Conservation (phyloP, 768 basidiomycete genomes). For the Mrakia gelida region DNA sequence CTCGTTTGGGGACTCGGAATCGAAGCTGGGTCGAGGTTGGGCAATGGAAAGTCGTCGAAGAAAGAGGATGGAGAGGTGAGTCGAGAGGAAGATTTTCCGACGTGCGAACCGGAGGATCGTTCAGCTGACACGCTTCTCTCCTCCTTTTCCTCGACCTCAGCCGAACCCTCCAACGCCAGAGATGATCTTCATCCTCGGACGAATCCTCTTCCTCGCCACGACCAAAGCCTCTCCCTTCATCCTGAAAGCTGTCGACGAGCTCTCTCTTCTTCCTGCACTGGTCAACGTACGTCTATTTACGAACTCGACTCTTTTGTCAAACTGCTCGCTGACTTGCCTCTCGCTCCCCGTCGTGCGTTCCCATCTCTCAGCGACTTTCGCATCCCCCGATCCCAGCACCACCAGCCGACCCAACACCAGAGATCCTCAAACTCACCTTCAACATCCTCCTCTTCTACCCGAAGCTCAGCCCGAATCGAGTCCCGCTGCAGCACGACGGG, state of each 20-base stretch:
- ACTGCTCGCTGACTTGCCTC: neutral
- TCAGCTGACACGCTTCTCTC: neutral
- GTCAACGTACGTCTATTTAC: conserved; percentile 33
- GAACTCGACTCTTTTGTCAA: too few relatives aligned
- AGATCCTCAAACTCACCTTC: conserved; percentile 78
- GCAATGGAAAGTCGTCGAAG: neutral
- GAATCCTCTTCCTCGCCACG: conserved; percentile 37
- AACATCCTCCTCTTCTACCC: conserved; percentile 79
- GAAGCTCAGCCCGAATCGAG: conserved; percentile 40
- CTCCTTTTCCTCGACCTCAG: neutral
- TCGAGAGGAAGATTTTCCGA: neutral
- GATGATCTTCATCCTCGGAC: conserved; percentile 33
- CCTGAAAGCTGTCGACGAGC: conserved; percentile 39
- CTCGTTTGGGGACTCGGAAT: conserved; percentile 33
- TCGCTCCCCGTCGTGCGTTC: neutral
- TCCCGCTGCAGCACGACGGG: neutral
- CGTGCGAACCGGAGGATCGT: neutral
- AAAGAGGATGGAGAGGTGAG: conserved; percentile 18
- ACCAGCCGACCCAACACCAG: conserved; percentile 68
- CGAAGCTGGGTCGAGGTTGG: neutral
- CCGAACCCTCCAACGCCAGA: conserved; percentile 25
- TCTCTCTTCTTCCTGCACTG: conserved; percentile 37
- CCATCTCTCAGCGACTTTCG: conserved; percentile 35
- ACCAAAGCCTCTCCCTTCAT: conserved; percentile 36
- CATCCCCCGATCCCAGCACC: conserved; percentile 50